Base-by-base conservation (phyloP, 75 land plant genomes). In the Cupressus sempervirens region DNA sequence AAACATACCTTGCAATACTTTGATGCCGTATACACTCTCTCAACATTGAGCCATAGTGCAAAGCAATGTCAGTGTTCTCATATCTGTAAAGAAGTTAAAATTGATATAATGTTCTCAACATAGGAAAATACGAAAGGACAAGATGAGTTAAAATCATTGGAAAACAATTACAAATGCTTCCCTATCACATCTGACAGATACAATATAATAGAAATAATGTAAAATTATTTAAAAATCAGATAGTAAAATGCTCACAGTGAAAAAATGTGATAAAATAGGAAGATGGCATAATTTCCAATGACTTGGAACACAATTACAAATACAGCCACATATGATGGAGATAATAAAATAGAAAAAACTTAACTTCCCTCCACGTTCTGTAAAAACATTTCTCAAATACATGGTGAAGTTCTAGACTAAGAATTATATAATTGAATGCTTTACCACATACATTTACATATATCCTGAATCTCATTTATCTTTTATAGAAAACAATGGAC, bases 21-120 rank as follows among this genome's bases (percentile, higher is more conserved):
- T 98, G 99, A 85, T 98, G 98, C 2, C 99, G 95, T 79, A 98
- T 98, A 87, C 99, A 98, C 56, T 98, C 98, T 62, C 98, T 93
- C 84, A 93, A 43, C 99, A 98, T 98, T 77, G 97, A 87, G 38
- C 99, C 99, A 86, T 96, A 98, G 84, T 98, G 99, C 88, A 98
- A 89, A 73, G 99, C 99, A 86, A 98, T 85, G 77, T 98, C 98
- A 72, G 90, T 92, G 84, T 94, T 88, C 58, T 98, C 98, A 89
- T 98, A 98, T 41, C 97, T 95, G 86, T 14, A 86, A 53, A 52
- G 40, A 29, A 53, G 43, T 58, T 34, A 36, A 54, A 0, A 40
- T 6, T 38, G 45, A 84, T 15, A 45, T 23, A 84, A 67, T 84
- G 62, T 20, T 56, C 62, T 56, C 26, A 56, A 56, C 23, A 56